Conservation (phyloP, 768 basidiomycete species). For the Naganishia vishniacii region DNA sequence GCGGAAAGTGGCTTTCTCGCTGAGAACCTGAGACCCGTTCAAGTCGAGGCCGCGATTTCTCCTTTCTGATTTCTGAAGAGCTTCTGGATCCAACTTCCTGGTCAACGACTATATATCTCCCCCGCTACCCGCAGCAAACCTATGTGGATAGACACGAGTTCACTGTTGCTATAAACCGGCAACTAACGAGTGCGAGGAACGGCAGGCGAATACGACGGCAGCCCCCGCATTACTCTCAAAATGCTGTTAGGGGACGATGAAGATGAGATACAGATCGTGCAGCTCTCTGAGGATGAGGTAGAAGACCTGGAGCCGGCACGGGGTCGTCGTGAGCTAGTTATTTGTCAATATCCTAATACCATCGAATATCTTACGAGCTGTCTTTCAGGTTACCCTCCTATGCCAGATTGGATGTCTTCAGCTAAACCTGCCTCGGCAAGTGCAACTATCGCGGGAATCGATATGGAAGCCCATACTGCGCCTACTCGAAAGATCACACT, state of each 20-base stretch:
- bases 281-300: not conserved
- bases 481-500: not conserved
- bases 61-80: too few species aligned
- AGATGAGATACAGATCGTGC: conserved; percentile 9
- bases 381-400: conserved; percentile 6
- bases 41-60: too few species aligned
- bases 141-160: too few species aligned
- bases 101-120: too few species aligned
- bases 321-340: not conserved
- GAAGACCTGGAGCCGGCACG: not conserved
- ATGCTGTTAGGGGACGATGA: conserved; percentile 11
- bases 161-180: too few species aligned
- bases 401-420: conserved; percentile 7
- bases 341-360: not conserved
- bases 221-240: not conserved
- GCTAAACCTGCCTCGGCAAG: not conserved
- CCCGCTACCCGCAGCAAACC: too few species aligned
- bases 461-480: not conserved
- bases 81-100: too few species aligned
- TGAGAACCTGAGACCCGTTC: too few species aligned
- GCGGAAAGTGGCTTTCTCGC: too few species aligned
- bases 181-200: too few species aligned
- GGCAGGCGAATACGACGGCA: not conserved
- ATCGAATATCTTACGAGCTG: not conserved
- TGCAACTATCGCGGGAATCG: not conserved